Conservation (phyloP, 192 early-diverging fungal species). For the Haplosporangium gracile region DNA sequence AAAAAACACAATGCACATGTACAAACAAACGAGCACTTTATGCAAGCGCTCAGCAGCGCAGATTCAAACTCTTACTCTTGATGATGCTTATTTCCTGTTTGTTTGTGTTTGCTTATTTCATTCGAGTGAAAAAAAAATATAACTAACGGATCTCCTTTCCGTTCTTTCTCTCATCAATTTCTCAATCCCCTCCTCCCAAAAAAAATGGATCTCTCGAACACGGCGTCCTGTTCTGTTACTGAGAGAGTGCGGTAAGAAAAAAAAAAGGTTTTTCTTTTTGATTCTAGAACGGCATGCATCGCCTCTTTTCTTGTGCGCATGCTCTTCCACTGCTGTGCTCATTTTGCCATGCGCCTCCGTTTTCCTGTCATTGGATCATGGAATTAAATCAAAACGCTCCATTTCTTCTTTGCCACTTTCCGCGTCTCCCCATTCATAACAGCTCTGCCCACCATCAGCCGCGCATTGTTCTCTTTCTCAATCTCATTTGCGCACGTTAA, state of each 20-base stretch:
- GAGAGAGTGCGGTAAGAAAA: neutral
- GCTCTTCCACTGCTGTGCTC: neutral
- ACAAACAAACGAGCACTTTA: neutral
- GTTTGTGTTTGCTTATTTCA: neutral
- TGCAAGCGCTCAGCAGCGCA: neutral
- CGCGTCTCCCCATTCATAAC: neutral
- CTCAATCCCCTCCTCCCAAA: neutral
- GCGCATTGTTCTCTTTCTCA: too few species aligned
- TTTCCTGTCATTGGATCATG: neutral
- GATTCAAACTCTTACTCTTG: neutral
- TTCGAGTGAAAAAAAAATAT: neutral
- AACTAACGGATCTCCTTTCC: neutral
- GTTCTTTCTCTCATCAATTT: neutral
- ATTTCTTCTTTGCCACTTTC: neutral
- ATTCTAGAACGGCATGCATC: neutral
- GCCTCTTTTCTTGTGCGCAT: neutral
- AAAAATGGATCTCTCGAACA: neutral
- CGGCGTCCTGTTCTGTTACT: neutral
- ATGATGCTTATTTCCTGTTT: neutral
- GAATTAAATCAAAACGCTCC: neutral
- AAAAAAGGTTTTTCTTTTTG: neutral
- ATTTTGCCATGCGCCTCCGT: neutral
- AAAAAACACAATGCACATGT: neutral
- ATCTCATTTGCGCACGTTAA: too few species aligned
- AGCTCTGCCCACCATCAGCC: too few species aligned